Evolutionary conservation across 176 grass and related monocot species (phyloP).

Genomic region (Dactylis glomerata): DNA sequence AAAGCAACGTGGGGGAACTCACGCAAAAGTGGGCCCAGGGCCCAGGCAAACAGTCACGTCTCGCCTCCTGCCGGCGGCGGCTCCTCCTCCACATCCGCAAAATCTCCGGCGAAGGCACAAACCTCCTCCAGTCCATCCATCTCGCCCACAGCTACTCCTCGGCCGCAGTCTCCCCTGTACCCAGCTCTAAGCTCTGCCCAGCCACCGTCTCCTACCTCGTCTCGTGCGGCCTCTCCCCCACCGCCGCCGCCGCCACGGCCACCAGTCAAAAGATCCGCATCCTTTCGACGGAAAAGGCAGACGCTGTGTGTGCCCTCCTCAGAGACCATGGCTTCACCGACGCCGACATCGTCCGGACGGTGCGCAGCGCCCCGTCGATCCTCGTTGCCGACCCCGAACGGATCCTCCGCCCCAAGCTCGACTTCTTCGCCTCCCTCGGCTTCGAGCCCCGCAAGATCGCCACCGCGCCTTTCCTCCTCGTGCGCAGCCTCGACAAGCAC

Average conservation of each 20-base stretch:
- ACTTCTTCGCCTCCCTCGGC: constrained; percentile 28
- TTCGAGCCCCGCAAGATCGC: background rate
- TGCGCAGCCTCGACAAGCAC: constrained; percentile 25
- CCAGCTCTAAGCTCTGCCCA: background rate
- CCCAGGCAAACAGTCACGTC: no score
- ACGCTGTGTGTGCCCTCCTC: constrained; percentile 31
- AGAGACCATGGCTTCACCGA: constrained; percentile 37
- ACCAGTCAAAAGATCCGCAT: background rate
- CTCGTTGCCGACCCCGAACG: constrained; percentile 15
- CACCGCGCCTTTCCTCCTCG: background rate
- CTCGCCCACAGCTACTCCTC: background rate
- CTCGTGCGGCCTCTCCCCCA: constrained; percentile 22
- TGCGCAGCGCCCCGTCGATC: background rate
- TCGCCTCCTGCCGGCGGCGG: constrained; percentile 11
- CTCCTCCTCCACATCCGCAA: background rate
- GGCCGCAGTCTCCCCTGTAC: background rate
- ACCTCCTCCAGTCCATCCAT: background rate
- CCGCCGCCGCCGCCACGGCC: background rate
- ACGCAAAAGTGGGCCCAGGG: no score
- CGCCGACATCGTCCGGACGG: constrained; percentile 1
- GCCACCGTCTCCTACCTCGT: constrained; percentile 21
- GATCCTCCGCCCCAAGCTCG: constrained; percentile 46
- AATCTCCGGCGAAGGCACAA: background rate
- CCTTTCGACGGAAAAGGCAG: background rate
- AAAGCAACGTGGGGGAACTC: background rate